A percentile compares a stretch with the other conserved stretches of the same genome.
These are phyloP conservation scores for Globisporangium uncinulatum DNA, from an alignment of 352 stramenopile genomes.

Conservation along the genomic window DNA sequence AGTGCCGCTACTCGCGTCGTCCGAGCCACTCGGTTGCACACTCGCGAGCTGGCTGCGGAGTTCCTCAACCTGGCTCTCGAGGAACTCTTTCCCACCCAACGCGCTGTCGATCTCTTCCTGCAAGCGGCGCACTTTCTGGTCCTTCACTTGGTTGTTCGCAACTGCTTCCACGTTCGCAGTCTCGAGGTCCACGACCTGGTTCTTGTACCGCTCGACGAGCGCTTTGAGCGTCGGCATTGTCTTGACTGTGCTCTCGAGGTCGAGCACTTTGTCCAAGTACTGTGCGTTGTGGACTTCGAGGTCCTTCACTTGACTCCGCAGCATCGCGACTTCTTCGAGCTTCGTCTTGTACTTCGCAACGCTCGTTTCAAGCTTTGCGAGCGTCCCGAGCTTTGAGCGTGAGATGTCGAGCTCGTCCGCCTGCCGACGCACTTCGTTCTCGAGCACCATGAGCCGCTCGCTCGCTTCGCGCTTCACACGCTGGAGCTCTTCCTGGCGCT, in stretches of 20 bases:
- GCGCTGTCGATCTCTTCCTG: slow-evolving; percentile 84
- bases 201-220: slow-evolving; percentile 84
- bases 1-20: slow-evolving; percentile 29
- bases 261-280: slow-evolving; percentile 81
- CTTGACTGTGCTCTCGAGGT: slow-evolving; percentile 83
- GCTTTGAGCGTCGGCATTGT: slow-evolving; percentile 77
- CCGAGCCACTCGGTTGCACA: slow-evolving; percentile 39
- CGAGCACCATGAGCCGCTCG: slow-evolving; percentile 72
- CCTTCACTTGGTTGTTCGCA: slow-evolving; percentile 77
- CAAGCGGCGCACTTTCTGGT: slow-evolving; percentile 74
- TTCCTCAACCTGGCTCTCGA: slow-evolving; percentile 83
- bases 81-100: slow-evolving; percentile 73
- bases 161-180: slow-evolving; percentile 71
- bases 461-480: slow-evolving; percentile 69
- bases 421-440: slow-evolving; percentile 84
- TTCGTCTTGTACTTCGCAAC: slow-evolving; percentile 85
- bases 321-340: slow-evolving; percentile 78
- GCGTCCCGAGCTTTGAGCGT: slow-evolving; percentile 71
- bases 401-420: slow-evolving; percentile 84
- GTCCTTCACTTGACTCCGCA: slow-evolving; percentile 71
- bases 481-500: slow-evolving; percentile 69
- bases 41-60: slow-evolving; percentile 57
- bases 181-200: slow-evolving; percentile 84
- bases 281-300: slow-evolving; percentile 73
- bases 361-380: slow-evolving; percentile 77